A percentile compares a stretch with the other conserved stretches of the same genome.
phyloP scores from a whole-genome alignment of 164 flowering plant genomes.

The Cinnamomum micranthum region DNA sequence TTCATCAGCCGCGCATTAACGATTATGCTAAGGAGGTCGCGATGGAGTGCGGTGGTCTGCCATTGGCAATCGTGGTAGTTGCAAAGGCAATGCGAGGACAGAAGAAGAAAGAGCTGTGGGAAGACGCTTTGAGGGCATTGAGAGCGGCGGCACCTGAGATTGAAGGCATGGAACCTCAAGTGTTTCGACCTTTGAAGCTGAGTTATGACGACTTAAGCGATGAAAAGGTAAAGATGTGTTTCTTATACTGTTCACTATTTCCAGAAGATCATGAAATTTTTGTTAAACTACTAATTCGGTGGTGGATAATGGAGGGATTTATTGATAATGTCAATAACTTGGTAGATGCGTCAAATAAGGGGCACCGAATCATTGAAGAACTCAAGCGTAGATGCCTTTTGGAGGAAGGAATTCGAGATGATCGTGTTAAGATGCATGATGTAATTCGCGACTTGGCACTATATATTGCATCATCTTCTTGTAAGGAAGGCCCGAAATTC shows the following conservation, averaged over 20 bases:
- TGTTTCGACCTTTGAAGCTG: constrained; percentile 3
- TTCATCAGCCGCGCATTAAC: background rate
- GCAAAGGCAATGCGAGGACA: constrained; percentile 1
- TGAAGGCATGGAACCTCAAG: constrained; percentile 6
- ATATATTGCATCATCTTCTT: constrained; percentile 1
- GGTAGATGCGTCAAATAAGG: background rate
- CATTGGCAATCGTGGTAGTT: constrained; percentile 2
- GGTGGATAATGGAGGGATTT: constrained; percentile 5
- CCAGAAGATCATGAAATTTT: constrained; percentile 6
- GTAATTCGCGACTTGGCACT: constrained; percentile 6
- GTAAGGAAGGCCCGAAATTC: background rate
- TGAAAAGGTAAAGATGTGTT: constrained; percentile 2
- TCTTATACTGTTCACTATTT: constrained; percentile 11
- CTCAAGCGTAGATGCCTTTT: constrained; percentile 1
- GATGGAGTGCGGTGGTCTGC: constrained; percentile 6
- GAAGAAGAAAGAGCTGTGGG: constrained; percentile 2
- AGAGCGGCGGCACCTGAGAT: background rate
- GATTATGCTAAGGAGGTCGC: background rate
- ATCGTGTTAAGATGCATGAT: constrained; percentile 6
- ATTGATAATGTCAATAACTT: background rate
- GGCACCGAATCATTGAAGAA: background rate
- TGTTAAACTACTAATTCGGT: background rate
- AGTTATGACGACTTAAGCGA: constrained; percentile 6
- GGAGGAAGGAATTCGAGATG: constrained; percentile 1
- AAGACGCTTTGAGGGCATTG: constrained; percentile 3